Conservation (phyloP, 768 basidiomycete genomes). For the Tricholomella constricta region DNA sequence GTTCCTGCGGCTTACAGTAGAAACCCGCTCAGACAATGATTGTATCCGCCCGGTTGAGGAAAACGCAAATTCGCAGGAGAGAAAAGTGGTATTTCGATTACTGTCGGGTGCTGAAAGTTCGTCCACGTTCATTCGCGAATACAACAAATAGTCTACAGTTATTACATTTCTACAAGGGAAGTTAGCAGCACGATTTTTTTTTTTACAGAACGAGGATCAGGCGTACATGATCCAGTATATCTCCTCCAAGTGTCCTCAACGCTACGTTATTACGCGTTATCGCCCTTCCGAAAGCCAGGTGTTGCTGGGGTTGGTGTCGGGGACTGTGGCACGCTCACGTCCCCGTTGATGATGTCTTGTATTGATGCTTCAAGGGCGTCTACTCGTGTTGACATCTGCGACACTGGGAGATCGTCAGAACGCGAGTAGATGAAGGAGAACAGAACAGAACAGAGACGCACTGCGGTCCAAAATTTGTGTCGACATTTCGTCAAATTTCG, state of each 20-base stretch:
- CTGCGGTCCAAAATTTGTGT: slow-evolving; percentile 83
- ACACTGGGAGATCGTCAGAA: slow-evolving; percentile 57
- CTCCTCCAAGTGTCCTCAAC: background rate
- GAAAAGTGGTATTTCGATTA: too few species aligned
- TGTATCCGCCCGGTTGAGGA: too few species aligned
- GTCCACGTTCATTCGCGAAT: too few species aligned
- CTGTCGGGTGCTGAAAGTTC: too few species aligned
- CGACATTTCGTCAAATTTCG: slow-evolving; percentile 93
- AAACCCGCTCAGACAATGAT: too few species aligned
- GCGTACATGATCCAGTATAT: slow-evolving; percentile 1
- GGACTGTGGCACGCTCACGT: slow-evolving; percentile 63
- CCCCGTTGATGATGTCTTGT: slow-evolving; percentile 88
- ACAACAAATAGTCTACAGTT: slow-evolving; percentile 4
- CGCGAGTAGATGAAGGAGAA: slow-evolving; percentile 9
- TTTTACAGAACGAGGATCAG: background rate
- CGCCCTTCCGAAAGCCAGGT: slow-evolving; percentile 43
- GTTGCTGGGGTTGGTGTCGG: slow-evolving; percentile 49
- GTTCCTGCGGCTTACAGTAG: too few species aligned
- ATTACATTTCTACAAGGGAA: slow-evolving; percentile 1
- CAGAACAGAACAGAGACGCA: slow-evolving; percentile 48
- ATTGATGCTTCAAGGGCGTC: slow-evolving; percentile 89
- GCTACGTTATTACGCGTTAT: slow-evolving; percentile 30
- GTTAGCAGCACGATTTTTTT: background rate
- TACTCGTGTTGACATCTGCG: slow-evolving; percentile 89
- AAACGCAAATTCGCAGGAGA: too few species aligned